A percentile compares a stretch with the other conserved stretches of the same genome.
These are phyloP conservation scores for Capsella rubella DNA, from an alignment of 441 rosid genomes.

Conservation along the genomic window DNA sequence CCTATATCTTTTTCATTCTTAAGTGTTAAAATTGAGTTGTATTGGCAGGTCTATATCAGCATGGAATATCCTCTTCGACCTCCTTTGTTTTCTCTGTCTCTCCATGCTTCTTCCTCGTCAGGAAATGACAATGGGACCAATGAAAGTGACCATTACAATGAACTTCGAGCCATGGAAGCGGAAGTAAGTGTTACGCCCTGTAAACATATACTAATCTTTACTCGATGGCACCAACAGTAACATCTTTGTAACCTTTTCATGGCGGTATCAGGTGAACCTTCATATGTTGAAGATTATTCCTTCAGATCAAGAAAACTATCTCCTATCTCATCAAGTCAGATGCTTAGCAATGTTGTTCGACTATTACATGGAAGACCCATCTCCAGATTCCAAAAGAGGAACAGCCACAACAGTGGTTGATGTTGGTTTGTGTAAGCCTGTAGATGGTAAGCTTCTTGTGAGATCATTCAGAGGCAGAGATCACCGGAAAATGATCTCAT, in stretches of 20 bases:
- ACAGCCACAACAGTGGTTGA: conserved; percentile 67
- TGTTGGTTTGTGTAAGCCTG: conserved; percentile 87
- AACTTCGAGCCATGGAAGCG: conserved; percentile 89
- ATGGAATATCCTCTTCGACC: conserved; percentile 95
- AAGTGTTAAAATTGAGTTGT: conserved; percentile 19
- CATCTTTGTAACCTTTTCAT: conserved; percentile 14
- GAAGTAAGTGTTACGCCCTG: conserved; percentile 58
- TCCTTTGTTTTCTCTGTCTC: conserved; percentile 68
- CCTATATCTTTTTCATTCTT: conserved; percentile 10
- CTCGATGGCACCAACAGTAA: not conserved
- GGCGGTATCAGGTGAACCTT: conserved; percentile 71
- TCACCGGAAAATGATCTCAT: conserved; percentile 87
- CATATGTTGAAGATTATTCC: conserved; percentile 74
- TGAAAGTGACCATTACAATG: conserved; percentile 63
- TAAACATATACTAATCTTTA: conserved; percentile 27
- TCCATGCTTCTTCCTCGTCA: conserved; percentile 42
- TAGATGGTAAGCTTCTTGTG: conserved; percentile 68
- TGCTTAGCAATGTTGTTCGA: conserved; percentile 91
- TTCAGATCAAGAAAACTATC: conserved; percentile 60
- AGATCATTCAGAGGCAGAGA: conserved; percentile 93
- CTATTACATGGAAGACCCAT: conserved; percentile 69
- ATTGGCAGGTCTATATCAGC: conserved; percentile 72
- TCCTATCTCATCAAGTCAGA: conserved; percentile 73
- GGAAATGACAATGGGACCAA: conserved; percentile 49
- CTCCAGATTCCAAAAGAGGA: conserved; percentile 54